Percentiles rank a stretch among this genome's conserved stretches.
Evolutionary conservation across 768 basidiomycete species (phyloP).

Genomic region (Lentinula lateritia): DNA sequence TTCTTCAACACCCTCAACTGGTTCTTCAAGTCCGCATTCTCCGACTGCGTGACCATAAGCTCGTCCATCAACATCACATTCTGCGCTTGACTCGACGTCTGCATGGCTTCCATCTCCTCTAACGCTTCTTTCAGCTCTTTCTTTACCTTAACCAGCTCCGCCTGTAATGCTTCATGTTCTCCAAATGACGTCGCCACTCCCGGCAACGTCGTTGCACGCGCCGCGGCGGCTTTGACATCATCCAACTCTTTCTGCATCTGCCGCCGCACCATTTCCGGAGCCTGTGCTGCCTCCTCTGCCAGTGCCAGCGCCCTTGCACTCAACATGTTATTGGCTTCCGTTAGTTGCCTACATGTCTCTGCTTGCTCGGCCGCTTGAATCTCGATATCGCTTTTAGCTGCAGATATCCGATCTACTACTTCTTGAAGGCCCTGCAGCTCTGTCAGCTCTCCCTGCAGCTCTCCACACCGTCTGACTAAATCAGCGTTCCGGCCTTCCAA

Average conservation of each 20-base stretch:
- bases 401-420: conserved; percentile 50
- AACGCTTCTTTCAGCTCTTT: conserved; percentile 44
- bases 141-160: conserved; percentile 55
- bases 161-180: conserved; percentile 33
- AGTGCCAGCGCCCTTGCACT: conserved; percentile 67
- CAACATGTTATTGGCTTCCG: conserved; percentile 73
- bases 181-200: not conserved
- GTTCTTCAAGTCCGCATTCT: conserved; percentile 64
- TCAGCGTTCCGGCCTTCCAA: conserved; percentile 70
- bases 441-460: conserved; percentile 49
- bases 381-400: conserved; percentile 70
- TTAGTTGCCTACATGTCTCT: conserved; percentile 66
- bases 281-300: conserved; percentile 61
- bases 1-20: conserved; percentile 63
- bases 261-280: conserved; percentile 51
- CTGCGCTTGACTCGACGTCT: conserved; percentile 71
- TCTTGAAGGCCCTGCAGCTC: conserved; percentile 44
- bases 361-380: conserved; percentile 63
- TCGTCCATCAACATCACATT: conserved; percentile 84
- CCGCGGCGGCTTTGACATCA: conserved; percentile 39
- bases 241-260: conserved; percentile 62
- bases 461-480: conserved; percentile 53
- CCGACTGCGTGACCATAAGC: conserved; percentile 76
- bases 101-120: conserved; percentile 66
- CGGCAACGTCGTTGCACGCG: not conserved